Percentiles rank a stretch among this genome's conserved stretches.
Evolutionary conservation across 345 rosid genomes (phyloP).

Genomic region (Pseudoturritis turrita): DNA sequence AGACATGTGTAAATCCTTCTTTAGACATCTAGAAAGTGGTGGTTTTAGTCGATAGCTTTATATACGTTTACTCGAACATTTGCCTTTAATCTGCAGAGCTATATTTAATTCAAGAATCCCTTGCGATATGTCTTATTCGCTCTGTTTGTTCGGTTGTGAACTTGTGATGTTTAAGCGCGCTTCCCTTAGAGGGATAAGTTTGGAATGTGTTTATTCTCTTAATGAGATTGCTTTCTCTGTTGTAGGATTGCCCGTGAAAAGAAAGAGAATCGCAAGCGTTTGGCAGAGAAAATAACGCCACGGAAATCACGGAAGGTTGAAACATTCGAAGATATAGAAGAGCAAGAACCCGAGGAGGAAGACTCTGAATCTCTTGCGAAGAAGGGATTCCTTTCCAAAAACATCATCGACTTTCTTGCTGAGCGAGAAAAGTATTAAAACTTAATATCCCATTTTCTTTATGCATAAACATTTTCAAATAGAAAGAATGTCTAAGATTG

Average conservation of each 20-base stretch:
- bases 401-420: slow-evolving; percentile 72
- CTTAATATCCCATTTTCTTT: background rate
- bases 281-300: slow-evolving; percentile 62
- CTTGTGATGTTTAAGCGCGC: background rate
- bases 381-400: slow-evolving; percentile 72
- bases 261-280: slow-evolving; percentile 62
- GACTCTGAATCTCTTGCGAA: slow-evolving; percentile 33
- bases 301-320: slow-evolving; percentile 30
- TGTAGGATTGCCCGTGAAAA: slow-evolving; percentile 58
- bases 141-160: background rate
- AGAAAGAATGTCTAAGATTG: background rate
- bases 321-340: slow-evolving; percentile 32
- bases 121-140: background rate
- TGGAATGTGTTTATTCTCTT: background rate
- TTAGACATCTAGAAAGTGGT: background rate
- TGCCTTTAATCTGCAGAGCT: background rate
- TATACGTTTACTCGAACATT: background rate
- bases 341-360: slow-evolving; percentile 27
- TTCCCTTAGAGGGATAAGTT: background rate
- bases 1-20: background rate
- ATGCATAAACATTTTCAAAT: background rate
- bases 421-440: slow-evolving; percentile 62
- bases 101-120: background rate
- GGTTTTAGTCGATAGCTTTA: background rate
- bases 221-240: background rate